Base-by-base conservation (phyloP, 768 basidiomycete genomes). In the Phylloporus arenicola region DNA sequence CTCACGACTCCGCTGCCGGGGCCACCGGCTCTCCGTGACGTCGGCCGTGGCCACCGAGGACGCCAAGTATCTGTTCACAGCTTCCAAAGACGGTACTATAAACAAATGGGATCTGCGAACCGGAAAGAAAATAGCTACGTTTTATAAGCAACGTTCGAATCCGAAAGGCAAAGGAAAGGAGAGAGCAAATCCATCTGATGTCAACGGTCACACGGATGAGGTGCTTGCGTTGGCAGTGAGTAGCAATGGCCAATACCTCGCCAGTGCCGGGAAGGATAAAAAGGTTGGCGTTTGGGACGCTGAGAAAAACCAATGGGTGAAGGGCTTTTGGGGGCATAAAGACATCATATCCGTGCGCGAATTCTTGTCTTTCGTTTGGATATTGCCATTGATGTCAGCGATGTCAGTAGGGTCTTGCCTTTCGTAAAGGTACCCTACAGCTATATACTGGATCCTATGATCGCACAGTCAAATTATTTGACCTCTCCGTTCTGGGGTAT, bases 61-160 rank as follows among this genome's bases (percentile, higher is more conserved):
- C 24, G 83, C 78, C 13, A 75, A 75, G 47, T 80, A 79, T 62
- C 77, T 98, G n/a, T 97, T 85, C 66, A 92, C 92, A 0, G 73
- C 92, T 0, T 87, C 88, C 9, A 99, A 99, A 64, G 92, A 95
- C 60, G 96, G 95, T 2, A 75, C 78, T 12, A 90, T 99, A 62
- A 77, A 86, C 48, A 89, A 92, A 66, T 92, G 89, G 87, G 81
- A 89, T 61, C 72, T 94, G 24, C 65, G 63, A 10, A 79, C 78
- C 0, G 88, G 88, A 9, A 76, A 78, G 64, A 81, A 79, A 56
- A 56, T 78, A 1, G 67, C 72, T 10, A 78, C 77, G 2, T 80
- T 85, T 60, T 74, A 80, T 62, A 91, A 91, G 67, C 57, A 73
- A 10, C 77, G 80, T 19, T 66, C 73, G 59, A 72, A 58, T 62